phyloP scores from a whole-genome alignment of 1,139 yeast genomes.

The Eremothecium cymbalariae region DNA sequence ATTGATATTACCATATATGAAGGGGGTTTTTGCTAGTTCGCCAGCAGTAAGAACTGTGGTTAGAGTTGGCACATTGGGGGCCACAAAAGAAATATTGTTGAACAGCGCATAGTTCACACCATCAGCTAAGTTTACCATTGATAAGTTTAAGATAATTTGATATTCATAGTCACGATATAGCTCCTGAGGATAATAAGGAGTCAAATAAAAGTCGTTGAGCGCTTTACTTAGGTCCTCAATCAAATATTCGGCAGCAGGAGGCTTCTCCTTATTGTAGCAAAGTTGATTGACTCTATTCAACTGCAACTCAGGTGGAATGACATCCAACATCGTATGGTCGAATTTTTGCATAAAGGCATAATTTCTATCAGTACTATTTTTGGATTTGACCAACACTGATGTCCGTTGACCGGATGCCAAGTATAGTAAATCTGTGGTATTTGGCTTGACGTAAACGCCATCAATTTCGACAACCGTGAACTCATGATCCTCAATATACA shows the following conservation, averaged over 20 bases:
- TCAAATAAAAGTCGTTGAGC: constrained; percentile 51
- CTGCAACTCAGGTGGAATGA: constrained; percentile 45
- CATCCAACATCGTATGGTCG: constrained; percentile 62
- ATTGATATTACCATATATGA: constrained; percentile 62
- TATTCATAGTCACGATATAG: constrained; percentile 53
- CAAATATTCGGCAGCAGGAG: constrained; percentile 26
- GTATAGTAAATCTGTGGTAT: constrained; percentile 49
- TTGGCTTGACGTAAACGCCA: constrained; percentile 57
- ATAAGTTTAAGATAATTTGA: constrained; percentile 48
- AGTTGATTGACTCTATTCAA: constrained; percentile 49
- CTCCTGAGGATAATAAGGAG: constrained; percentile 39
- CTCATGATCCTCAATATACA: constrained; percentile 60
- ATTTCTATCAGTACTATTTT: constrained; percentile 39
- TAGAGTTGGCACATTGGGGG: constrained; percentile 62
- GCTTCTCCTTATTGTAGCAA: constrained; percentile 36
- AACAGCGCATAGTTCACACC: constrained; percentile 73
- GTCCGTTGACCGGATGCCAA: constrained; percentile 67
- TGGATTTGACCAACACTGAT: constrained; percentile 53
- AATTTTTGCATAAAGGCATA: constrained; percentile 55
- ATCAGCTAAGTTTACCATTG: constrained; percentile 61
- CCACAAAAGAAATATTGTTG: constrained; percentile 54
- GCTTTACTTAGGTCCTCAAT: constrained; percentile 16
- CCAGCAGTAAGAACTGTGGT: constrained; percentile 48
- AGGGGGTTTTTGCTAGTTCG: constrained; percentile 38
- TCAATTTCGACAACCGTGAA: constrained; percentile 65